Evolutionary conservation across 2,329 filamentous ascomycete species (phyloP).

Genomic region (Colletotrichum spaethianum): DNA sequence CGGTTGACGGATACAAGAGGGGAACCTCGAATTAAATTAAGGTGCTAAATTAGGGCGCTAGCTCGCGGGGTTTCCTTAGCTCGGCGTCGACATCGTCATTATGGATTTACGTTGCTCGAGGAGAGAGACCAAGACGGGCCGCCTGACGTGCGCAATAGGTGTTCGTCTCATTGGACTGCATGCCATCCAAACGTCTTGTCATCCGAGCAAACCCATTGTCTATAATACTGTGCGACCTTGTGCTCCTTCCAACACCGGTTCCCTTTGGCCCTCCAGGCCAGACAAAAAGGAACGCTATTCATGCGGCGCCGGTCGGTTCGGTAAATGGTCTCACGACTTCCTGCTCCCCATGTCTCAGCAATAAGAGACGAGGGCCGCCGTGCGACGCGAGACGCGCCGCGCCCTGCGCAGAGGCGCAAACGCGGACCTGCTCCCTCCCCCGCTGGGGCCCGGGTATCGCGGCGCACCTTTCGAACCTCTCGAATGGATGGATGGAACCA

Average conservation of each 20-base stretch:
- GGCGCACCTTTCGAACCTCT: background rate
- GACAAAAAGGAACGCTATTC: background rate
- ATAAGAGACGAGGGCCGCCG: too few relatives aligned
- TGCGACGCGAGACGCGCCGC: too few relatives aligned
- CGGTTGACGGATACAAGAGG: background rate
- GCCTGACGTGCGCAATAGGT: background rate
- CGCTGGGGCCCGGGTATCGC: background rate
- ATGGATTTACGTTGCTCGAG: background rate
- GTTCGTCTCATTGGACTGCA: background rate
- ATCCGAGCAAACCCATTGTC: background rate
- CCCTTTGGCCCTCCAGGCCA: background rate
- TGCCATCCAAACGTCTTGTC: background rate
- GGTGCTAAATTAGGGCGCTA: background rate
- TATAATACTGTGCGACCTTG: too few relatives aligned
- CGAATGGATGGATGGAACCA: background rate
- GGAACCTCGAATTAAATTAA: background rate
- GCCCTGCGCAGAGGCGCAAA: too few relatives aligned
- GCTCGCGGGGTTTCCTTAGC: background rate
- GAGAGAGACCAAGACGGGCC: background rate
- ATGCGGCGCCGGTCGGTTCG: background rate
- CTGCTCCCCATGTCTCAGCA: too few relatives aligned
- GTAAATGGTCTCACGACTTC: too few relatives aligned
- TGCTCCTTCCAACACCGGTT: too few relatives aligned
- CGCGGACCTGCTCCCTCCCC: background rate
- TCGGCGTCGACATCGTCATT: slow-evolving; percentile 3